Percentiles rank a stretch among this genome's conserved stretches.
Evolutionary conservation across 2,329 filamentous ascomycete species (phyloP).

Genomic region (Capronia epimyces): DNA sequence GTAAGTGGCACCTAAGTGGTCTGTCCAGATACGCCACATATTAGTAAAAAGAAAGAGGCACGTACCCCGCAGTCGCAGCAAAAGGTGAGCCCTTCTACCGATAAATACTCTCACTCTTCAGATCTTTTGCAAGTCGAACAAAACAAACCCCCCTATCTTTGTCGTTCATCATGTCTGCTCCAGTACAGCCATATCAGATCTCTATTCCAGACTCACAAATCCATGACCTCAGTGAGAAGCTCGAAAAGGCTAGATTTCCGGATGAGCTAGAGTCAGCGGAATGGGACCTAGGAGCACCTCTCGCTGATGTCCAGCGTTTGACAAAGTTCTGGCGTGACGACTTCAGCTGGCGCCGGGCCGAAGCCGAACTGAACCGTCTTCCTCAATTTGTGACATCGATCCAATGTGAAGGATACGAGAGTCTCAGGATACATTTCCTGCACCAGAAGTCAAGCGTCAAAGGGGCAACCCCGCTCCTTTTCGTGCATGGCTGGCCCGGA

Average conservation of each 20-base stretch:
- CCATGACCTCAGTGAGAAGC: constrained; percentile 52
- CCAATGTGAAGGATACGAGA: constrained; percentile 15
- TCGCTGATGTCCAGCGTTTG: constrained; percentile 56
- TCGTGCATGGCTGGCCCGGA: constrained; percentile 29
- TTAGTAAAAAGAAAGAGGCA: not conserved
- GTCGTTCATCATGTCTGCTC: constrained; percentile 10
- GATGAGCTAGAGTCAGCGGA: constrained; percentile 50
- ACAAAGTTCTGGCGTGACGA: constrained; percentile 51
- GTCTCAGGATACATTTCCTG: constrained; percentile 35
- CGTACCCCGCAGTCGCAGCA: too few relatives aligned
- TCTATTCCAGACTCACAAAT: constrained; percentile 47
- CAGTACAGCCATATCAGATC: constrained; percentile 36
- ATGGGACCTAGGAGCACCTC: constrained; percentile 57
- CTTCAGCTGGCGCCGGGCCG: constrained; percentile 58
- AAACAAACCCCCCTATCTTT: too few relatives aligned
- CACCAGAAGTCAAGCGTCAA: constrained; percentile 29
- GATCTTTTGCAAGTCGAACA: too few relatives aligned
- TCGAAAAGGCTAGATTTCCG: constrained; percentile 51
- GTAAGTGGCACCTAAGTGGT: too few relatives aligned
- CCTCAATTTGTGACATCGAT: constrained; percentile 52
- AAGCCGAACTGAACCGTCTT: constrained; percentile 55
- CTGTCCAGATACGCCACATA: too few relatives aligned
- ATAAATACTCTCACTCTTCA: too few relatives aligned
- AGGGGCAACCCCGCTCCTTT: constrained; percentile 27
- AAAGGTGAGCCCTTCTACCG: too few relatives aligned